Conservation (phyloP, 192 early-diverging fungal genomes). For the Coemansia sp. region DNA sequence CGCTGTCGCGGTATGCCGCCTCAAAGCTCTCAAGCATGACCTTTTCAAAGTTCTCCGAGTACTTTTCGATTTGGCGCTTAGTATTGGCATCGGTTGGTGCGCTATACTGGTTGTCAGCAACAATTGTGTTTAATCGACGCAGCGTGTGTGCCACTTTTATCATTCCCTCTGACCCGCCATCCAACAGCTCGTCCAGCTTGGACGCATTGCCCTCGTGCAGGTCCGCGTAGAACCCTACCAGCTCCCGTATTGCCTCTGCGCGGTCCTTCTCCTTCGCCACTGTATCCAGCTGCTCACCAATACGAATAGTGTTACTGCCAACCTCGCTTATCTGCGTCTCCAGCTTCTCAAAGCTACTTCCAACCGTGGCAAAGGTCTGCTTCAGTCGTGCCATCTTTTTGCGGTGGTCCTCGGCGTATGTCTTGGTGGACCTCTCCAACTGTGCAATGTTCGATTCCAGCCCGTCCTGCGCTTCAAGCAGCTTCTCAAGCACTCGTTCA, state of each 20-base stretch:
- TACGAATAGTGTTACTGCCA: slow-evolving; percentile 92
- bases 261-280: slow-evolving; percentile 89
- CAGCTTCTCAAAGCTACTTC: slow-evolving; percentile 81
- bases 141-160: slow-evolving; percentile 84
- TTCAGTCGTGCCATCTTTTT: slow-evolving; percentile 79
- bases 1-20: slow-evolving; percentile 74
- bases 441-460: slow-evolving; percentile 83
- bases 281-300: slow-evolving; percentile 97
- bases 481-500: slow-evolving; percentile 81
- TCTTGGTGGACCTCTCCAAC: slow-evolving; percentile 74
- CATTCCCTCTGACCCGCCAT: slow-evolving; percentile 80
- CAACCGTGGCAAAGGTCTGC: slow-evolving; percentile 82
- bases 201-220: slow-evolving; percentile 75
- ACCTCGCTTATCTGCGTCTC: slow-evolving; percentile 89
- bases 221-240: slow-evolving; percentile 92
- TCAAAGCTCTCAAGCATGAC: slow-evolving; percentile 86
- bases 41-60: slow-evolving; percentile 91
- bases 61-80: slow-evolving; percentile 82
- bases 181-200: slow-evolving; percentile 73
- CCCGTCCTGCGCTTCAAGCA: slow-evolving; percentile 70
- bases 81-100: slow-evolving; percentile 59
- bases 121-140: slow-evolving; percentile 78
- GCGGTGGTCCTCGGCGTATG: slow-evolving; percentile 72
- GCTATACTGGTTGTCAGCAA: slow-evolving; percentile 51
- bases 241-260: slow-evolving; percentile 83